Percentiles rank a stretch among this genome's conserved stretches.
Evolutionary conservation across 2,329 filamentous ascomycete species (phyloP).

Genomic region (Fusarium miscanthi): DNA sequence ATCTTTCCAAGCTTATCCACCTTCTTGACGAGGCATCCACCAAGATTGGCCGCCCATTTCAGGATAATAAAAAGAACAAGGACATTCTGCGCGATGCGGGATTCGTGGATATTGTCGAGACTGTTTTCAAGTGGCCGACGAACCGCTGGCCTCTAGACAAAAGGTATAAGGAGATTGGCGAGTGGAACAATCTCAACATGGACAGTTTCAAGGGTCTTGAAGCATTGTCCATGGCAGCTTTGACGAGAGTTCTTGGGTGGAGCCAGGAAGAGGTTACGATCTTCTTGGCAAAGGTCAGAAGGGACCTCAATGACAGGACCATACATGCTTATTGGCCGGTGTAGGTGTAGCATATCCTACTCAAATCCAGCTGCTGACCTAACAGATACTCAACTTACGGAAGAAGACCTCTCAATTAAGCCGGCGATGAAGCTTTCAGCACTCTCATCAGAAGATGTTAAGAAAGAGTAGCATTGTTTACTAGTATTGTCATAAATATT

Average conservation of each 20-base stretch:
- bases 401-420: background rate
- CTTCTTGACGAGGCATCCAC: conserved; percentile 24
- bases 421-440: accelerated
- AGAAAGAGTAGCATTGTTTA: background rate
- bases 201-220: conserved; percentile 24
- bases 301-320: conserved; percentile 19
- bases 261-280: conserved; percentile 11
- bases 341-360: background rate
- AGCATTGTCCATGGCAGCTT: conserved; percentile 20
- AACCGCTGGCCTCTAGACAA: conserved; percentile 29
- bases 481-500: too few relatives aligned
- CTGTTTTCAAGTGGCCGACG: conserved; percentile 35
- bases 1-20: conserved; percentile 3
- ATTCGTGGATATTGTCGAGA: conserved; percentile 28
- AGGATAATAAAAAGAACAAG: conserved; percentile 30
- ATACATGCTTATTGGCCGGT: conserved; percentile 40
- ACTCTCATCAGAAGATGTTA: too few relatives aligned
- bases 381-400: conserved; percentile 28
- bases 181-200: conserved; percentile 31
- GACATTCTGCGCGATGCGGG: conserved; percentile 15
- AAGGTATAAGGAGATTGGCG: conserved; percentile 30
- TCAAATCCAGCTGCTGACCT: background rate
- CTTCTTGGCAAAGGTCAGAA: conserved; percentile 25
- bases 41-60: conserved; percentile 27
- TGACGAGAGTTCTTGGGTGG: conserved; percentile 26